Percentiles rank a stretch among this genome's conserved stretches.
These are phyloP conservation scores for Coix lacrymajobi DNA, from an alignment of 176 grass and related monocot genomes.

Conservation along the genomic window DNA sequence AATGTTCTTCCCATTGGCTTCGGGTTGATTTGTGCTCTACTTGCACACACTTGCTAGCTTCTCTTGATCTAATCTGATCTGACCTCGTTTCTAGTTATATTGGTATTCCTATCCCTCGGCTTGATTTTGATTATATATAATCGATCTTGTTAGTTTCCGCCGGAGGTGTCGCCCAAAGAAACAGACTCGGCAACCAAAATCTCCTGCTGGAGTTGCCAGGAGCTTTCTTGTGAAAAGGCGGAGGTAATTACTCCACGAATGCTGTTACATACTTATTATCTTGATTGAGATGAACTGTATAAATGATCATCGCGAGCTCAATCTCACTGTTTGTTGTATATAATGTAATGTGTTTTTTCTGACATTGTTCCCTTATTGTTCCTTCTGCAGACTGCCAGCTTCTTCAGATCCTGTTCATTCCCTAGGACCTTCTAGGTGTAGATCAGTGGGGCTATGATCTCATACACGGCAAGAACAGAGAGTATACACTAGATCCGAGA, in stretches of 20 bases:
- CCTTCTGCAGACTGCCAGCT: neutral
- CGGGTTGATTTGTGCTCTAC: neutral
- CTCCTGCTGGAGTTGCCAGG: neutral
- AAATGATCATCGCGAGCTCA: neutral
- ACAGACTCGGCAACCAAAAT: neutral
- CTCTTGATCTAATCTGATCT: no score
- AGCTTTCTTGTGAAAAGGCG: neutral
- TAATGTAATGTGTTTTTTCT: no score
- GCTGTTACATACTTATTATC: neutral
- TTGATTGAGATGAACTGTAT: neutral
- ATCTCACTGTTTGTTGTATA: neutral
- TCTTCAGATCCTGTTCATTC: neutral
- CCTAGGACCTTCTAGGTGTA: no score
- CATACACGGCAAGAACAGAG: no score
- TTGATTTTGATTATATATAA: neutral
- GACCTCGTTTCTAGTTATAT: neutral
- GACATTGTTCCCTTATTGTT: neutral
- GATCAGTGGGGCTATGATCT: no score
- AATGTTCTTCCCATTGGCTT: neutral
- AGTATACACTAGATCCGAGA: no score
- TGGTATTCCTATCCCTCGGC: neutral
- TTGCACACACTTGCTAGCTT: neutral
- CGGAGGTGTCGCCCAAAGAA: neutral
- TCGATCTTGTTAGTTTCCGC: neutral
- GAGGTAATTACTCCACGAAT: neutral